Evolutionary conservation across 2,329 filamentous ascomycete species (phyloP).

Genomic region (Pseudocercospora crystallina): DNA sequence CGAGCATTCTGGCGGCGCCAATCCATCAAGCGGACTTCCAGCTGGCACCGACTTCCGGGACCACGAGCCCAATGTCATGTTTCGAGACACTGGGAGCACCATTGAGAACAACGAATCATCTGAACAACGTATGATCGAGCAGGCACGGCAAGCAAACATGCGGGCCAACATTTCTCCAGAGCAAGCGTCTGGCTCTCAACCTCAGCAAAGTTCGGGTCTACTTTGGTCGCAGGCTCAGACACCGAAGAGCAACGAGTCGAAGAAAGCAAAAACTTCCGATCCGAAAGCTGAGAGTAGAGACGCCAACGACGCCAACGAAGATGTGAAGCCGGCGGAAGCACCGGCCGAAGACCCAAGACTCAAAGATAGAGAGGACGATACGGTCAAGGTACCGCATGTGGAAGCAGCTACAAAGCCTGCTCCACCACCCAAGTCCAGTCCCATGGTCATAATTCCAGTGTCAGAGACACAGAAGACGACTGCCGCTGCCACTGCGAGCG

Average conservation of each 20-base stretch:
- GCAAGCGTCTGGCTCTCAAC: constrained; percentile 8
- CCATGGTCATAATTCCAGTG: constrained; percentile 17
- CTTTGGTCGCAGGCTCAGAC: constrained; percentile 24
- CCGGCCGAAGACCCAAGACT: too few species aligned
- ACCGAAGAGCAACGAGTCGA: constrained; percentile 4
- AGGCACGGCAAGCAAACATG: constrained; percentile 19
- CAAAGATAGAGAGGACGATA: too few species aligned
- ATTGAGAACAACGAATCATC: constrained; percentile 43
- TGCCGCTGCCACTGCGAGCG: constrained; percentile 18
- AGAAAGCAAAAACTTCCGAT: neutral
- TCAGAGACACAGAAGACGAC: constrained; percentile 1
- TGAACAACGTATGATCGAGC: constrained; percentile 42
- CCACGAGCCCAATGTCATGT: constrained; percentile 43
- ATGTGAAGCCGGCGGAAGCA: too few species aligned
- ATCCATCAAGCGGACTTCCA: constrained; percentile 29
- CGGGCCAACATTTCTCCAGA: neutral
- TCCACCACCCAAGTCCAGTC: constrained; percentile 19
- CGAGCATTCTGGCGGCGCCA: constrained; percentile 21
- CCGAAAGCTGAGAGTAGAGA: too few species aligned
- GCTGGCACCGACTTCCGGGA: constrained; percentile 37
- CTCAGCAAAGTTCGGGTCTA: constrained; percentile 26
- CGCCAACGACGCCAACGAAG: too few species aligned
- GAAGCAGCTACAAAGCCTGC: neutral
- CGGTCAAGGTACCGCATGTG: too few species aligned
- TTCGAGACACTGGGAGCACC: constrained; percentile 44